A percentile compares a stretch with the other conserved stretches of the same genome.
Conservation (phyloP, 73 alveolate species). For the Blepharisma stoltei region DNA sequence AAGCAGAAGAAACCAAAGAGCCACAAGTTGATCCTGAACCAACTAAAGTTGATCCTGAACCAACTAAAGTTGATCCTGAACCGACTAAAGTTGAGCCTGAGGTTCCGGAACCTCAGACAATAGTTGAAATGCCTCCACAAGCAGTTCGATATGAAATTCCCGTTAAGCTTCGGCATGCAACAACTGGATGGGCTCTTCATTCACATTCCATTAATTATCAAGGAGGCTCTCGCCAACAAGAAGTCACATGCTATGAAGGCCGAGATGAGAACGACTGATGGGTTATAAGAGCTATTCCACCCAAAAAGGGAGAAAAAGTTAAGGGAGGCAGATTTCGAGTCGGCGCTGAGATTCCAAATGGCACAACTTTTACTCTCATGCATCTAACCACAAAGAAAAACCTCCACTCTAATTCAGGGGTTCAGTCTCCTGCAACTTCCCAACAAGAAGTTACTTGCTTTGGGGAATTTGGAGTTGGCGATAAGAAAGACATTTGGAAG, state of each 20-base stretch:
- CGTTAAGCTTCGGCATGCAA: background rate
- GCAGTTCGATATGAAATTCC: background rate
- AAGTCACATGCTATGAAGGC: background rate
- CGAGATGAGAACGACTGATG: conserved; percentile 28
- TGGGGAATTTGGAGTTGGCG: conserved; percentile 65
- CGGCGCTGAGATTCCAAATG: conserved; percentile 43
- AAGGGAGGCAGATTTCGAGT: conserved; percentile 29
- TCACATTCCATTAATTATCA: background rate
- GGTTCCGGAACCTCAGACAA: too few relatives aligned
- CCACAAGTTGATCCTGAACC: too few relatives aligned
- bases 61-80: too few relatives aligned
- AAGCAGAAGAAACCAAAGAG: too few relatives aligned
- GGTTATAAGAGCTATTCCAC: conserved; percentile 41
- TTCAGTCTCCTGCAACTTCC: conserved; percentile 44
- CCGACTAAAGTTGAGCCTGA: too few relatives aligned
- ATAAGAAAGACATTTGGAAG: conserved; percentile 47
- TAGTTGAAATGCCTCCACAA: background rate
- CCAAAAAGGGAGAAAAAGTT: background rate
- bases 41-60: too few relatives aligned
- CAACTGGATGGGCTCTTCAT: background rate
- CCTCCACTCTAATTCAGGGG: conserved; percentile 45
- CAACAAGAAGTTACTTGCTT: conserved; percentile 54
- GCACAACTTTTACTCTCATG: conserved; percentile 40
- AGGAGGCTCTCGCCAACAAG: background rate
- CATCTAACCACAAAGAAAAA: conserved; percentile 54